Percentiles rank a stretch among this genome's conserved stretches.
These are phyloP conservation scores for Aureobasidium sp. DNA, from an alignment of 2,329 filamentous ascomycete species.

Conservation along the genomic window DNA sequence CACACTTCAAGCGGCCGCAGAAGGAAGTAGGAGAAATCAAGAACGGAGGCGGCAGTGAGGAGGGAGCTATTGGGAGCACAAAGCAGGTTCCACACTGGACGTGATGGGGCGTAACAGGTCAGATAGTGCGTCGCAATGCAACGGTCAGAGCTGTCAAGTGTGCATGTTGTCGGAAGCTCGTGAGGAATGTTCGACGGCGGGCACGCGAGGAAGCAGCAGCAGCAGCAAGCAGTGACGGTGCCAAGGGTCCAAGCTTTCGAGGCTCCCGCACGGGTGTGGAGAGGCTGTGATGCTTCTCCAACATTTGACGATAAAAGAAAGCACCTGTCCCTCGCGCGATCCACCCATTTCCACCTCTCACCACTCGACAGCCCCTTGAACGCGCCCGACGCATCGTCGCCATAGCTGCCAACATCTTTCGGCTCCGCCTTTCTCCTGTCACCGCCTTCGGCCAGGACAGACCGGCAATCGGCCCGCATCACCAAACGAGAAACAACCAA, in stretches of 20 bases:
- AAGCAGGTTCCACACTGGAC: constrained; percentile 26
- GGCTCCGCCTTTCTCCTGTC: background rate
- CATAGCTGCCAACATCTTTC: background rate
- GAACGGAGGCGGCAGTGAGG: constrained; percentile 19
- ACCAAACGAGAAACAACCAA: constrained; percentile 1
- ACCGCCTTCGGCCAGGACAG: background rate
- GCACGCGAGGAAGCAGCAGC: background rate
- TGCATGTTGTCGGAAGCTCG: background rate
- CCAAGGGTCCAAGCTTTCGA: background rate
- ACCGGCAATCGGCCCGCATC: background rate
- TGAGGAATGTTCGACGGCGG: background rate
- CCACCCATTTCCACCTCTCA: background rate
- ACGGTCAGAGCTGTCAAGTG: background rate
- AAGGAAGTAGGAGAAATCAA: constrained; percentile 19
- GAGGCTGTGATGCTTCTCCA: background rate
- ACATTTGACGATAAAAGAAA: constrained; percentile 8
- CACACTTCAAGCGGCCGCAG: constrained; percentile 34
- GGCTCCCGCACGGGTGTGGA: background rate
- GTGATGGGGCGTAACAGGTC: background rate
- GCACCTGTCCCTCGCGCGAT: background rate
- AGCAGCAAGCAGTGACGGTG: background rate
- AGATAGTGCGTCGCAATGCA: background rate
- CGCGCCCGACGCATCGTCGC: background rate
- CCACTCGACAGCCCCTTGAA: background rate
- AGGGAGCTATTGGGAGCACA: constrained; percentile 23